Percentiles rank a stretch among this genome's conserved stretches.
Evolutionary conservation across 148 eudicot genomes (phyloP).

Genomic region (Chenopodium suecicum): DNA sequence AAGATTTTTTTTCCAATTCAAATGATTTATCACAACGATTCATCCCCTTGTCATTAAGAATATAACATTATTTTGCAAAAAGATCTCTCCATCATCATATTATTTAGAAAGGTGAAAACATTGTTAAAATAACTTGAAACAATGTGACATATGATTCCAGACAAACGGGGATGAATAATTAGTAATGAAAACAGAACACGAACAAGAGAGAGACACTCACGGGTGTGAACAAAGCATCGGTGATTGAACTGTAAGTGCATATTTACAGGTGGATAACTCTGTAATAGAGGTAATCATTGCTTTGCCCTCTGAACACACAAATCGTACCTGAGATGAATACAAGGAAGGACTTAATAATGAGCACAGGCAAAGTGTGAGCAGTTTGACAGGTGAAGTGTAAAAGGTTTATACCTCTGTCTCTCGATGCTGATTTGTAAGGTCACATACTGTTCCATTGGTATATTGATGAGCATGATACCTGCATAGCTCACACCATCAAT

Average conservation of each 20-base stretch:
- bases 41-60: not conserved
- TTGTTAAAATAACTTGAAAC: not conserved
- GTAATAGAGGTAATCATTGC: slow-evolving; percentile 85
- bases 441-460: slow-evolving; percentile 85
- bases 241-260: slow-evolving; percentile 82
- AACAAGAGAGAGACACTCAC: slow-evolving; percentile 46
- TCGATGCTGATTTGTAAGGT: slow-evolving; percentile 78
- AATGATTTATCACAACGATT: not conserved
- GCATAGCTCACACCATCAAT: slow-evolving; percentile 23
- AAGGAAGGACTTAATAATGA: not conserved
- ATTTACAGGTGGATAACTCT: slow-evolving; percentile 92
- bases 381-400: not conserved
- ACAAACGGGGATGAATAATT: not conserved
- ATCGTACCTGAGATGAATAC: slow-evolving; percentile 61
- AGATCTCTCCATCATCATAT: not conserved
- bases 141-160: not conserved
- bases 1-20: not conserved
- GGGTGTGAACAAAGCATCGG: slow-evolving; percentile 89
- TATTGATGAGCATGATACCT: slow-evolving; percentile 92
- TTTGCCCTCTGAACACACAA: slow-evolving; percentile 90
- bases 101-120: not conserved
- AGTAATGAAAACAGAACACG: not conserved
- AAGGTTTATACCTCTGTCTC: slow-evolving; percentile 71
- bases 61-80: not conserved
- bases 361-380: slow-evolving; percentile 8